Conservation (phyloP, 768 basidiomycete genomes). For the Pisolithus sp. region DNA sequence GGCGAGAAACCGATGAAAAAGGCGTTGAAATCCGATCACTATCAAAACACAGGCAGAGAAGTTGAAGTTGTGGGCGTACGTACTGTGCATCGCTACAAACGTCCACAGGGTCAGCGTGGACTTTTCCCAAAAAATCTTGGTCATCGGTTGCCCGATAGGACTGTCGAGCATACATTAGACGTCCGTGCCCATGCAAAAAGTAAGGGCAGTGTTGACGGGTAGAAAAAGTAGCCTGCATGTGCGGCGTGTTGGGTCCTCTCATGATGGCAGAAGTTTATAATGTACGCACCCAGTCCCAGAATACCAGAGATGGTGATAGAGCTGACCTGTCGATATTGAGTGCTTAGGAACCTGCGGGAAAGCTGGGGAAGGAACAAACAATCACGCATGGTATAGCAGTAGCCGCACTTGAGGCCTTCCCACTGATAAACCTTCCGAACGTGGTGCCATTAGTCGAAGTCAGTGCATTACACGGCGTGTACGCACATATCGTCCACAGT, state of each 20-base stretch:
- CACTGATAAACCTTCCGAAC: slow-evolving; percentile 34
- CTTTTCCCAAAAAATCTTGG: slow-evolving; percentile 34
- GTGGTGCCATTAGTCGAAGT: not conserved
- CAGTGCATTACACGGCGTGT: not conserved
- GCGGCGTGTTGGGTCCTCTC: no score
- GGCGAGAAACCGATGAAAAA: slow-evolving; percentile 33
- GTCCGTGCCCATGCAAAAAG: slow-evolving; percentile 55
- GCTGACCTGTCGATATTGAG: slow-evolving; percentile 11
- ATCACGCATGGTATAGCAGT: slow-evolving; percentile 55
- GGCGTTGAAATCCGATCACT: not conserved
- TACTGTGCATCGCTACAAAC: slow-evolving; percentile 47
- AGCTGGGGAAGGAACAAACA: slow-evolving; percentile 19
- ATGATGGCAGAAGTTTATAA: no score
- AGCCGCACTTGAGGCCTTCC: slow-evolving; percentile 50
- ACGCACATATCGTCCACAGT: slow-evolving; percentile 40
- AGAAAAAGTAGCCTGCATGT: no score
- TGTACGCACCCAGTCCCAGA: slow-evolving; percentile 41
- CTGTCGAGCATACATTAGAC: slow-evolving; percentile 34
- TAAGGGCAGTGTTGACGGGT: slow-evolving; percentile 46
- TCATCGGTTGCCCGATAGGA: no score
- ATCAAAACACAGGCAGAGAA: not conserved
- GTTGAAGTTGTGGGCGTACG: slow-evolving; percentile 6
- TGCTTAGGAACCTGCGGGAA: not conserved
- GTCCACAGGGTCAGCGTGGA: slow-evolving; percentile 47
- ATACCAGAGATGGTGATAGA: slow-evolving; percentile 40